These are phyloP conservation scores for Fomitopsis betulina DNA, from an alignment of 1,284 basidiomycete genomes.

Conservation along the genomic window DNA sequence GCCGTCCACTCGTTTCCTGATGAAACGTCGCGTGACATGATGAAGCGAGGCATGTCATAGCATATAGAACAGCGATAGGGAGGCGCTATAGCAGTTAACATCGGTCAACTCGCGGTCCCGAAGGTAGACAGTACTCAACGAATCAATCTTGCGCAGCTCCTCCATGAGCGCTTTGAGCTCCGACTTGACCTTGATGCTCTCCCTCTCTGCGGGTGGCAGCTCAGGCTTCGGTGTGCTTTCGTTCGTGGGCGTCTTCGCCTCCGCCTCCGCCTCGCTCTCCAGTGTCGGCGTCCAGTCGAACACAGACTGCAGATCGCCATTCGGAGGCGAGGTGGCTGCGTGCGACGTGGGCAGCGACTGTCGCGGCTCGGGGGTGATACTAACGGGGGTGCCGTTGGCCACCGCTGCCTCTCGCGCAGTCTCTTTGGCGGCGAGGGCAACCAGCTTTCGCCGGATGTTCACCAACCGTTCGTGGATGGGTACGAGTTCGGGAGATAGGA, in stretches of 20 bases:
- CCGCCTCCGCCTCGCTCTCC: constrained; percentile 16
- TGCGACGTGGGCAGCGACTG: not conserved
- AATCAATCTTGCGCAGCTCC: constrained; percentile 93
- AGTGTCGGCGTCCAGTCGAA: not conserved
- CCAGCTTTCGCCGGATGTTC: constrained; percentile 84
- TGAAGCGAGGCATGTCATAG: not conserved
- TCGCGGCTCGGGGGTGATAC: constrained; percentile 5
- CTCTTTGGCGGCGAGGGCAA: constrained; percentile 78
- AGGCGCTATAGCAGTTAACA: constrained; percentile 21
- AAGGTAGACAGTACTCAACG: constrained; percentile 58
- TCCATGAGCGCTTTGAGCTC: constrained; percentile 91
- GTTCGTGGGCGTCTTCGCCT: constrained; percentile 28
- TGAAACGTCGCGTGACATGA: not conserved
- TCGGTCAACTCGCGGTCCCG: constrained; percentile 26
- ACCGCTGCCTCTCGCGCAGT: constrained; percentile 24
- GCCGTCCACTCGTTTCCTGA: constrained; percentile 88
- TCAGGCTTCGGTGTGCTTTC: constrained; percentile 26
- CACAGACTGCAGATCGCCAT: constrained; percentile 5
- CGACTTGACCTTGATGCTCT: constrained; percentile 74
- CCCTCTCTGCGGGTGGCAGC: constrained; percentile 36
- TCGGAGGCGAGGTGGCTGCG: constrained; percentile 1
- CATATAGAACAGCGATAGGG: constrained; percentile 1
- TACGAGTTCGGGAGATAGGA: constrained; percentile 83
- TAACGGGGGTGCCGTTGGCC: constrained; percentile 7
- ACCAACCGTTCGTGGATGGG: constrained; percentile 91